A percentile compares a stretch with the other conserved stretches of the same genome.
phyloP scores from a whole-genome alignment of 2,329 filamentous ascomycete genomes.

The Neonectria faginata region DNA sequence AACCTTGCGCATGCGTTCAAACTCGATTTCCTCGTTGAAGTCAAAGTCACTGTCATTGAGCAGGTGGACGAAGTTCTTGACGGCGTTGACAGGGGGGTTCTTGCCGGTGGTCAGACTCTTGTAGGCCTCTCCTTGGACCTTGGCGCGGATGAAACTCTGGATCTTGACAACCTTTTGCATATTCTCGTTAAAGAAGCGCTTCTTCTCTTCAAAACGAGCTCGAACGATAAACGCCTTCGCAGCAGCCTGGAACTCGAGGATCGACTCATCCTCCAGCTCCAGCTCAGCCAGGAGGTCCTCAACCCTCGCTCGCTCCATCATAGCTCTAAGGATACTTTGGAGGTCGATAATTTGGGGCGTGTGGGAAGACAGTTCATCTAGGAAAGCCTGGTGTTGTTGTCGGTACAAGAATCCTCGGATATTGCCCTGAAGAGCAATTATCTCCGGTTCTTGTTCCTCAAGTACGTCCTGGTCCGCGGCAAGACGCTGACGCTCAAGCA shows the following conservation, averaged over 20 bases:
- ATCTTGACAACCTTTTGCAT: slow-evolving; percentile 99
- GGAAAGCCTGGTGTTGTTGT: slow-evolving; percentile 68
- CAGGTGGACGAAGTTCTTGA: slow-evolving; percentile 98
- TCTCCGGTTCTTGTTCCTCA: slow-evolving; percentile 65
- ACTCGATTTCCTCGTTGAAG: slow-evolving; percentile 98
- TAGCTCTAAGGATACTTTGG: slow-evolving; percentile 82
- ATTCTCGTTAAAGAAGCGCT: slow-evolving; percentile 90
- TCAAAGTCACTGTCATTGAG: slow-evolving; percentile 99
- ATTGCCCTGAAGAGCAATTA: slow-evolving; percentile 74
- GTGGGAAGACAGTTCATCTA: slow-evolving; percentile 77
- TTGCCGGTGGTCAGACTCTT: slow-evolving; percentile 96
- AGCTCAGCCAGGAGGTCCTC: slow-evolving; percentile 80
- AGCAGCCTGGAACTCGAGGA: slow-evolving; percentile 80
- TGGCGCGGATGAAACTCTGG: slow-evolving; percentile 94
- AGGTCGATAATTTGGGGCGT: slow-evolving; percentile 75
- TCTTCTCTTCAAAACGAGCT: slow-evolving; percentile 82
- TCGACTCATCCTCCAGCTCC: slow-evolving; percentile 82
- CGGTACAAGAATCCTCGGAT: slow-evolving; percentile 75
- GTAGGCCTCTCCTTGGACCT: slow-evolving; percentile 97
- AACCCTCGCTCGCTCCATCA: slow-evolving; percentile 80
- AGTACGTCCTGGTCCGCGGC: slow-evolving; percentile 65
- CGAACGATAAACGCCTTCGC: slow-evolving; percentile 81
- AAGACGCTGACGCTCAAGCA: slow-evolving; percentile 66
- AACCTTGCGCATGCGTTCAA: slow-evolving; percentile 92
- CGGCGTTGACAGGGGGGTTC: slow-evolving; percentile 94